Evolutionary conservation across 2,329 filamentous ascomycete species (phyloP).

Genomic region (Epichloe uncinata): DNA sequence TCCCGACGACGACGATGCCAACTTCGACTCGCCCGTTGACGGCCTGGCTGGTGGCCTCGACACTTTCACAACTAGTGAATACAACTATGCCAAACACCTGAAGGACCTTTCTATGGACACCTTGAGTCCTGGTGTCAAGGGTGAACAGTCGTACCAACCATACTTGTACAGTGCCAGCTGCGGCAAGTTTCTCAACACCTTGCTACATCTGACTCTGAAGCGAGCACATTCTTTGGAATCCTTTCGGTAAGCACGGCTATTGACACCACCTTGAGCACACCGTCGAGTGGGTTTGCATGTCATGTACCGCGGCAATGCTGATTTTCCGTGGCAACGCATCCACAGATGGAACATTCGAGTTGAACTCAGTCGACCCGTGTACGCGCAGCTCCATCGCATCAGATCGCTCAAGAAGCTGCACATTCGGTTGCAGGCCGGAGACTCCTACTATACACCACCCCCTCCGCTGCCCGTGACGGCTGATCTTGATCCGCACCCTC

Average conservation of each 20-base stretch:
- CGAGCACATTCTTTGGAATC: slow-evolving; percentile 41
- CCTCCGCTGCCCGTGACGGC: slow-evolving; percentile 29
- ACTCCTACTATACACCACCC: slow-evolving; percentile 38
- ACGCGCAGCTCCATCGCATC: slow-evolving; percentile 41
- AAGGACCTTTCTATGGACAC: slow-evolving; percentile 44
- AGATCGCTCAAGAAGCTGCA: slow-evolving; percentile 38
- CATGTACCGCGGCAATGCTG: background rate
- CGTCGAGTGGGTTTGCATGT: background rate
- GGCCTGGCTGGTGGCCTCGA: slow-evolving; percentile 44
- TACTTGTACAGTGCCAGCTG: slow-evolving; percentile 43
- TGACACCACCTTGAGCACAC: background rate
- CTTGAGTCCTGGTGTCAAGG: slow-evolving; percentile 35
- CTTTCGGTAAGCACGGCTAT: slow-evolving; percentile 32
- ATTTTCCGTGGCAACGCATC: background rate
- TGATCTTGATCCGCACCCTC: slow-evolving; percentile 17
- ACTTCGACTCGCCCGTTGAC: slow-evolving; percentile 40
- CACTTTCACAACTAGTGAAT: slow-evolving; percentile 49
- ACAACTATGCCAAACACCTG: slow-evolving; percentile 47
- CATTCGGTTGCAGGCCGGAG: slow-evolving; percentile 44
- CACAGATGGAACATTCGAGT: slow-evolving; percentile 50
- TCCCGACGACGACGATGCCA: slow-evolving; percentile 42
- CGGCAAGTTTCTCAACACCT: slow-evolving; percentile 51
- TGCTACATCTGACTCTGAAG: slow-evolving; percentile 42
- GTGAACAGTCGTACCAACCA: slow-evolving; percentile 38
- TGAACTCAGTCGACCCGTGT: slow-evolving; percentile 46